Evolutionary conservation across 345 rosid genomes (phyloP).

Genomic region (Litchi chinensis): DNA sequence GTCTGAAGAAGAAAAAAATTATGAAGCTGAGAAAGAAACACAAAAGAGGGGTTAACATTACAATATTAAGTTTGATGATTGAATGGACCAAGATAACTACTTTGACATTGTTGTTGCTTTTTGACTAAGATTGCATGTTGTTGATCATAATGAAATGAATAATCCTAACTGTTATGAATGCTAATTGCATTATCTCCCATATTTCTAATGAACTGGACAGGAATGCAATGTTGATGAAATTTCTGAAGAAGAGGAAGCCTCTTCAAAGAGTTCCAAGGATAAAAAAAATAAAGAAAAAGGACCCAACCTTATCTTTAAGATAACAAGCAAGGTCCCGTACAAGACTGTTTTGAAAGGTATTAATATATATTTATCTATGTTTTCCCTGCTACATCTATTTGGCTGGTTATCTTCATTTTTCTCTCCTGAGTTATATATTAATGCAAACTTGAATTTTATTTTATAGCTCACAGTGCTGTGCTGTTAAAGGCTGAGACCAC

Average conservation of each 20-base stretch:
- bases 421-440: conserved; percentile 6
- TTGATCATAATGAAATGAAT: neutral
- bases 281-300: conserved; percentile 84
- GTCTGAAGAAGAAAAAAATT: neutral
- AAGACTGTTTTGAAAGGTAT: conserved; percentile 93
- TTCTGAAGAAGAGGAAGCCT: conserved; percentile 73
- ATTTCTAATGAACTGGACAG: conserved; percentile 39
- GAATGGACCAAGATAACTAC: neutral
- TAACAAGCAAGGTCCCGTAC: conserved; percentile 87
- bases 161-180: conserved; percentile 5
- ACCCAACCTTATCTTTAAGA: conserved; percentile 70
- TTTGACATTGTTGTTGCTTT: neutral
- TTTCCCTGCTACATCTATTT: conserved; percentile 19
- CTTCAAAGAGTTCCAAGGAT: conserved; percentile 82
- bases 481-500: conserved; percentile 83
- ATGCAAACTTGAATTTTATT: conserved; percentile 15
- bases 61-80: neutral
- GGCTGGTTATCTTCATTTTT: neutral
- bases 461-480: conserved; percentile 89
- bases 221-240: conserved; percentile 88
- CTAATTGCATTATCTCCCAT: conserved; percentile 11
- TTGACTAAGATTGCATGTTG: neutral
- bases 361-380: conserved; percentile 7
- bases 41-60: neutral
- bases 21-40: neutral